Conservation (phyloP, 2,329 filamentous ascomycete genomes). For the Calonectria pauciramosa region DNA sequence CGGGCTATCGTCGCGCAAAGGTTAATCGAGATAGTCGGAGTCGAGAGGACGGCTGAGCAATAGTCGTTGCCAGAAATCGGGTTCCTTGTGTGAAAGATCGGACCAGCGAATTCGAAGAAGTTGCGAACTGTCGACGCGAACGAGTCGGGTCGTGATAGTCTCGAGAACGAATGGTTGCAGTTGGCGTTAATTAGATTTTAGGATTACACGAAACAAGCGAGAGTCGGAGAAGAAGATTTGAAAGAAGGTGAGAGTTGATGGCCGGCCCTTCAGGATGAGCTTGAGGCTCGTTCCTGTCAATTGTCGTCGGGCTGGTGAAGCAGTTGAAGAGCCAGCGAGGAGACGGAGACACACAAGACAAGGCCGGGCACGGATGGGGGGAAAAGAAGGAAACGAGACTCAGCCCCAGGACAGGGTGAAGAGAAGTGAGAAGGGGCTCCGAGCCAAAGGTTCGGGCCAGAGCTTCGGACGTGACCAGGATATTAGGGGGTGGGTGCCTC, state of each 20-base stretch:
- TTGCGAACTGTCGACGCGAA: conserved; percentile 27
- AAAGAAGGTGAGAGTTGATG: conserved; percentile 39
- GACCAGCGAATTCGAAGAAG: conserved; percentile 33
- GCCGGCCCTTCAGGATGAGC: conserved; percentile 38
- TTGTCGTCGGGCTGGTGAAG: conserved; percentile 40
- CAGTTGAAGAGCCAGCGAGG: conserved; percentile 42
- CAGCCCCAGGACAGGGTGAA: conserved; percentile 27
- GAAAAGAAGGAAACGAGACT: conserved; percentile 33
- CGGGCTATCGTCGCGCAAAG: conserved; percentile 28
- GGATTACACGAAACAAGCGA: conserved; percentile 42
- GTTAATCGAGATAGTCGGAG: conserved; percentile 3
- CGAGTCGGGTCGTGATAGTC: conserved; percentile 30
- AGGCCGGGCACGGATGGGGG: conserved; percentile 43
- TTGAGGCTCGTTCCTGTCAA: conserved; percentile 43
- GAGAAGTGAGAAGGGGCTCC: conserved; percentile 29
- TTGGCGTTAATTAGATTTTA: conserved; percentile 45
- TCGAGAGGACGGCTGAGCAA: conserved; percentile 44
- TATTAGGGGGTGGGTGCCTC: conserved; percentile 27
- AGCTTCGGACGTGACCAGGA: conserved; percentile 26
- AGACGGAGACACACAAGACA: conserved; percentile 29
- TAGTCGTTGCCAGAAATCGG: conserved; percentile 50
- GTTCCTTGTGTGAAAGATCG: conserved; percentile 40
- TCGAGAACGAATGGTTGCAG: conserved; percentile 41
- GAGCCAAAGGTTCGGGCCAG: conserved; percentile 30
- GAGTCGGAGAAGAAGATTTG: conserved; percentile 32